phyloP scores from a whole-genome alignment of 2,329 filamentous ascomycete species.

The Fusarium napiforme region DNA sequence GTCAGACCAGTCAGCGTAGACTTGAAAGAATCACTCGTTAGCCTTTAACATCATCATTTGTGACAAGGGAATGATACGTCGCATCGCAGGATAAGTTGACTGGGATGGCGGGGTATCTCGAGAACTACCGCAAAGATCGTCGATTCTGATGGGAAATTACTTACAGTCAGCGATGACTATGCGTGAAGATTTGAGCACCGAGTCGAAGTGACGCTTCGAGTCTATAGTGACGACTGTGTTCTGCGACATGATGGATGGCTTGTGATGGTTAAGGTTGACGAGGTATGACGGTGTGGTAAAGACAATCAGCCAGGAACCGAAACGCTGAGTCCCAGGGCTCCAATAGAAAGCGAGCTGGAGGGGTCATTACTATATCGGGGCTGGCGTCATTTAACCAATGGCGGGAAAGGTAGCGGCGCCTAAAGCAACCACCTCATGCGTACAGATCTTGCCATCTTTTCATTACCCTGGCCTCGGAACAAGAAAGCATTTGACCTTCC shows the following conservation, averaged over 20 bases:
- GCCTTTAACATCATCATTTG: not conserved
- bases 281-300: slow-evolving; percentile 41
- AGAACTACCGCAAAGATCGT: not conserved
- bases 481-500: not conserved
- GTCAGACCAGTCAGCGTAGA: slow-evolving; percentile 88
- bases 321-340: slow-evolving; percentile 32
- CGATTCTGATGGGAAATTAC: slow-evolving; percentile 49
- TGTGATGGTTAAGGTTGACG: slow-evolving; percentile 31
- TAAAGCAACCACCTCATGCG: not conserved
- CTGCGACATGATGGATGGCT: slow-evolving; percentile 46
- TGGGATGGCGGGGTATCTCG: slow-evolving; percentile 36
- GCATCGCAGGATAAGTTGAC: slow-evolving; percentile 24
- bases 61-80: slow-evolving; percentile 12
- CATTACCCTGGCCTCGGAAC: not conserved
- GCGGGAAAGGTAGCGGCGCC: not conserved
- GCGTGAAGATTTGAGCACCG: slow-evolving; percentile 75
- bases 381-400: slow-evolving; percentile 38
- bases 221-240: slow-evolving; percentile 47
- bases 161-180: slow-evolving; percentile 91
- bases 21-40: slow-evolving; percentile 56
- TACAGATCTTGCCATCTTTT: not conserved
- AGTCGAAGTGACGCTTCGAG: slow-evolving; percentile 71
- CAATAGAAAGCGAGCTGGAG: slow-evolving; percentile 37
- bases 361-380: slow-evolving; percentile 47
- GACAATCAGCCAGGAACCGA: slow-evolving; percentile 30